phyloP scores from a whole-genome alignment of 2,329 filamentous ascomycete species.

The Thielaviopsis ethacetica region DNA sequence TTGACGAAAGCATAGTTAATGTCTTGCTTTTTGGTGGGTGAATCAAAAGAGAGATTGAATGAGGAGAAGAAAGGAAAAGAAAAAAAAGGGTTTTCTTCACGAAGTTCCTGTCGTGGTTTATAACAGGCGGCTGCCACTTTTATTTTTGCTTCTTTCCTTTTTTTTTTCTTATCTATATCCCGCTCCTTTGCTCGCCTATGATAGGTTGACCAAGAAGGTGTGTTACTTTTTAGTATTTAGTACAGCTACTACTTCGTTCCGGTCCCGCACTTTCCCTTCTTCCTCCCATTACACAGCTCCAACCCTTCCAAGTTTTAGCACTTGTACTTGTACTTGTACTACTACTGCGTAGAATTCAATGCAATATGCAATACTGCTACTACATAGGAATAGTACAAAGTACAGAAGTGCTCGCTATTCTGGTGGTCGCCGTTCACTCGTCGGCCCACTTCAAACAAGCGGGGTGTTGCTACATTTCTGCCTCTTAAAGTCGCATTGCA shows the following conservation, averaged over 20 bases:
- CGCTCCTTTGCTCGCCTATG: background rate
- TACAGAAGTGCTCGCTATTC: no score
- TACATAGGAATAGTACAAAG: no score
- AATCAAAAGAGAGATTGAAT: background rate
- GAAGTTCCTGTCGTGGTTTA: background rate
- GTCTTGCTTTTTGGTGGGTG: background rate
- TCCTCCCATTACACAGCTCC: background rate
- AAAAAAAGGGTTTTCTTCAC: no score
- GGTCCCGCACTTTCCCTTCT: background rate
- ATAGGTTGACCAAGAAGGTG: background rate
- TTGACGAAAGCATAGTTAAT: constrained; percentile 2
- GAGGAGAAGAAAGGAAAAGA: background rate
- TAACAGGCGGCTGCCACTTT: background rate
- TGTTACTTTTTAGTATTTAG: no score
- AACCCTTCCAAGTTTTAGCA: background rate
- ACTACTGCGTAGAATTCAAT: no score
- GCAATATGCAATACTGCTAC: no score
- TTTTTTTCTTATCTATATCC: background rate
- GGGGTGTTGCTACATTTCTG: background rate
- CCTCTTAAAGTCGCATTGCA: background rate
- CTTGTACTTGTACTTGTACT: no score
- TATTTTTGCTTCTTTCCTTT: background rate
- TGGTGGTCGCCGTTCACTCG: background rate
- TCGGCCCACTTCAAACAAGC: background rate
- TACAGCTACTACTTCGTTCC: background rate